phyloP scores from a whole-genome alignment of 192 early-diverging fungal species.

The Umbelopsis vinacea region DNA sequence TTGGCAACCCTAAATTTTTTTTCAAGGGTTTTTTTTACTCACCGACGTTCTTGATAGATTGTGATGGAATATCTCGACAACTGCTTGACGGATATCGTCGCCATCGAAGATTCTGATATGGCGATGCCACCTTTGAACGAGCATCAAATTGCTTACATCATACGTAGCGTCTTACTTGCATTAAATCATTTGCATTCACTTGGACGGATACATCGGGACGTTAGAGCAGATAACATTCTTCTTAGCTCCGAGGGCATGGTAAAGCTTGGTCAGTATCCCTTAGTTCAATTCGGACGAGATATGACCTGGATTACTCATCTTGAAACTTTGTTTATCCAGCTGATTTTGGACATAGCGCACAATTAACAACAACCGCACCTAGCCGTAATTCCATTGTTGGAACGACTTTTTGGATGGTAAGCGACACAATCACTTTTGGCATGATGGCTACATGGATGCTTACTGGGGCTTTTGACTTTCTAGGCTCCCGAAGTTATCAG shows the following conservation, averaged over 20 bases:
- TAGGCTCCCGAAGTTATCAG: constrained; percentile 86
- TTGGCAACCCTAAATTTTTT: background rate
- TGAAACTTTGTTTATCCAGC: background rate
- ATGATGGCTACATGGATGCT: background rate
- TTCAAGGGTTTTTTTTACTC: background rate
- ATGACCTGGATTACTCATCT: background rate
- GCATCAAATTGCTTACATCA: constrained; percentile 86
- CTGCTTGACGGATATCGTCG: constrained; percentile 89
- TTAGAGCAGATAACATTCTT: constrained; percentile 87
- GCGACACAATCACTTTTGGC: too few species aligned
- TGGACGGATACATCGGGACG: constrained; percentile 85
- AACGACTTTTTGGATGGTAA: constrained; percentile 91
- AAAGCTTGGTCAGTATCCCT: constrained; percentile 64
- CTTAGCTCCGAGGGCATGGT: constrained; percentile 74
- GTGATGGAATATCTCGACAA: constrained; percentile 97
- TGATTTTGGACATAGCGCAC: constrained; percentile 92
- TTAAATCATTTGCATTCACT: constrained; percentile 73
- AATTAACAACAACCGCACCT: constrained; percentile 75
- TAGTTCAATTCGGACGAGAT: too few species aligned
- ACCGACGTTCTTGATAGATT: constrained; percentile 36
- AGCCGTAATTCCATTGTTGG: constrained; percentile 81
- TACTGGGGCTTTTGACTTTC: background rate
- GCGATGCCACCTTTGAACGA: constrained; percentile 63
- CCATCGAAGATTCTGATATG: constrained; percentile 60
- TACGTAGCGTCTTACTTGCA: constrained; percentile 74